A percentile compares a stretch with the other conserved stretches of the same genome.
Conservation (phyloP, 352 stramenopile species). For the Albugo laibachii region DNA sequence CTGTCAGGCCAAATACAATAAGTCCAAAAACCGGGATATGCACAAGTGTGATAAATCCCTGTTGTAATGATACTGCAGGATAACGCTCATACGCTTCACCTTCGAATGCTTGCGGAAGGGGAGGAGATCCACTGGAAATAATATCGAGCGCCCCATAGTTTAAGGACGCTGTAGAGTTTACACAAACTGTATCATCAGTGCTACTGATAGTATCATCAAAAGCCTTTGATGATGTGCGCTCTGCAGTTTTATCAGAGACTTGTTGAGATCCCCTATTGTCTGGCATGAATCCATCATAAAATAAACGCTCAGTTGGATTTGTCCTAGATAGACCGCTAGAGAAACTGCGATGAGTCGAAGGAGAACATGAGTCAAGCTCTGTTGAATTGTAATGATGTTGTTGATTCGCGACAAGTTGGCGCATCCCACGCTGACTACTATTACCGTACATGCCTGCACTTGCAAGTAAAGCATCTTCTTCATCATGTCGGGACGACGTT, state of each 20-base stretch:
- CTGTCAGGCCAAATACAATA: constrained; percentile 54
- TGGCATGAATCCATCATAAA: too few relatives aligned
- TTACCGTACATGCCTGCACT: constrained; percentile 50
- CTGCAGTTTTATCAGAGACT: too few relatives aligned
- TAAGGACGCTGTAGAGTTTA: constrained; percentile 6
- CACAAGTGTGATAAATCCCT: constrained; percentile 35
- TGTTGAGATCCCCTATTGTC: too few relatives aligned
- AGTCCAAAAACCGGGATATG: constrained; percentile 57
- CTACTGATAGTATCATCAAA: too few relatives aligned
- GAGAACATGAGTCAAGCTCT: too few relatives aligned
- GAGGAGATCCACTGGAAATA: neutral
- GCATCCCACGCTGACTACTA: constrained; percentile 40
- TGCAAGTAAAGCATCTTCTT: constrained; percentile 51
- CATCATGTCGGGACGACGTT: constrained; percentile 21
- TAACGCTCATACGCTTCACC: constrained; percentile 34
- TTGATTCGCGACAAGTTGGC: constrained; percentile 55
- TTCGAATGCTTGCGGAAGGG: constrained; percentile 54
- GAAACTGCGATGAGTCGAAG: too few relatives aligned
- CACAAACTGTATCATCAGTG: too few relatives aligned
- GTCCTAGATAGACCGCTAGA: too few relatives aligned
- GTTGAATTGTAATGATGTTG: constrained; percentile 17
- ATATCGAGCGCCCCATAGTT: constrained; percentile 39
- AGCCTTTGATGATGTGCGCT: too few relatives aligned
- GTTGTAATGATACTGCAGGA: constrained; percentile 21
- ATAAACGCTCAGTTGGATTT: too few relatives aligned